phyloP scores from a whole-genome alignment of 2,329 filamentous ascomycete genomes.

The Arthrobotrys iridis region DNA sequence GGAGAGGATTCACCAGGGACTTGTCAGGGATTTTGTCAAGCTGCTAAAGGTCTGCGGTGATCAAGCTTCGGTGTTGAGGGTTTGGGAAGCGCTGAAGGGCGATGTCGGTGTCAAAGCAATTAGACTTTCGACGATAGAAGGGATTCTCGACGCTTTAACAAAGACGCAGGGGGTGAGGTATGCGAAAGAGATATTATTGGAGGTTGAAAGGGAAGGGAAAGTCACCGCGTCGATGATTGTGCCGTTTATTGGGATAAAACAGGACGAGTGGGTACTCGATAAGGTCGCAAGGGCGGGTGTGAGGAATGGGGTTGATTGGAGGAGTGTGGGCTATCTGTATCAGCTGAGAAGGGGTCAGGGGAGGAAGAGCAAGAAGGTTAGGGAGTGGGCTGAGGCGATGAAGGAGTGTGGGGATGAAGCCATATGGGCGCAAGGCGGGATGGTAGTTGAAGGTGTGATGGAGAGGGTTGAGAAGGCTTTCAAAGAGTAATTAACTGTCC shows the following conservation, averaged over 20 bases:
- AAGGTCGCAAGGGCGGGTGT: neutral
- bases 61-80: slow-evolving; percentile 1
- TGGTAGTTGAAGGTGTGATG: slow-evolving; percentile 20
- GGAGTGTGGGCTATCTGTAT: slow-evolving; percentile 16
- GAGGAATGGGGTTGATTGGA: slow-evolving; percentile 23
- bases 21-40: slow-evolving; percentile 10
- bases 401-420: slow-evolving; percentile 36
- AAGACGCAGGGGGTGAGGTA: neutral
- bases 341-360: neutral
- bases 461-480: slow-evolving; percentile 33
- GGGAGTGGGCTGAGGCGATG: slow-evolving; percentile 32
- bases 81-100: slow-evolving; percentile 14
- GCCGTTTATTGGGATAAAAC: slow-evolving; percentile 14
- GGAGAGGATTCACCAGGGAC: slow-evolving; percentile 21
- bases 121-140: slow-evolving; percentile 15
- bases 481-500: neutral
- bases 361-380: neutral
- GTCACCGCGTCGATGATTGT: slow-evolving; percentile 17
- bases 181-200: neutral
- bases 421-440: slow-evolving; percentile 10
- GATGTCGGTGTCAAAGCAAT: neutral
- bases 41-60: slow-evolving; percentile 10
- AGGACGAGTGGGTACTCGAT: neutral
- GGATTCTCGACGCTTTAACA: slow-evolving; percentile 15
- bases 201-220: neutral